Evolutionary conservation across 1,284 basidiomycete genomes (phyloP).

Genomic region (Heimioporus retisporus): DNA sequence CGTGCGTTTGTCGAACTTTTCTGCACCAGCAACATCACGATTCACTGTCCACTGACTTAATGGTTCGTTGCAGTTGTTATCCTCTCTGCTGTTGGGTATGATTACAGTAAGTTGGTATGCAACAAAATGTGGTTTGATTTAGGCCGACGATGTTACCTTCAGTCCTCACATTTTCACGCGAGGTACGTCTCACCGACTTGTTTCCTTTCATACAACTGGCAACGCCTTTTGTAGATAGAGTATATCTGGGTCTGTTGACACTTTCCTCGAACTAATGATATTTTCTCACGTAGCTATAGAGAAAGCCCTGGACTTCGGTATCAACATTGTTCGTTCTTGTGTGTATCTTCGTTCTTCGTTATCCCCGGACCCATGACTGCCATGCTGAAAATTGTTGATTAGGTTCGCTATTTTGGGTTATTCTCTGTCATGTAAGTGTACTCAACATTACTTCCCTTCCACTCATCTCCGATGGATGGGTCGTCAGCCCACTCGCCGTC

Average conservation of each 20-base stretch:
- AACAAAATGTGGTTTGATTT: too few species aligned
- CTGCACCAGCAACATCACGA: too few species aligned
- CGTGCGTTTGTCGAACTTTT: background rate
- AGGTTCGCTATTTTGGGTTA: background rate
- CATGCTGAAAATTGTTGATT: background rate
- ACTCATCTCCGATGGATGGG: too few species aligned
- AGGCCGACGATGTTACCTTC: background rate
- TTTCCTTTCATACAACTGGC: background rate
- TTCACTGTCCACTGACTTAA: too few species aligned
- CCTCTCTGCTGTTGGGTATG: background rate
- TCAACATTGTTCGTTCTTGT: background rate
- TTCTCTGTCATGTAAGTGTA: background rate
- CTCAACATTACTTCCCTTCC: too few species aligned
- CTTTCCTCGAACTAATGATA: background rate
- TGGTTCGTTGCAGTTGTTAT: background rate
- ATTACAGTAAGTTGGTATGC: background rate
- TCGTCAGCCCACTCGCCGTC: too few species aligned
- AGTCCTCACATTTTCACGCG: background rate
- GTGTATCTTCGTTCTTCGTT: background rate
- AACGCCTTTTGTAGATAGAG: background rate
- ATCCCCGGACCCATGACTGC: background rate
- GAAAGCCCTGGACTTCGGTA: background rate
- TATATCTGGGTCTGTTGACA: background rate
- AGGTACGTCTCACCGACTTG: background rate
- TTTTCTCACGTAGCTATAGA: background rate